Evolutionary conservation across 345 rosid genomes (phyloP).

Genomic region (Corymbia maculata): DNA sequence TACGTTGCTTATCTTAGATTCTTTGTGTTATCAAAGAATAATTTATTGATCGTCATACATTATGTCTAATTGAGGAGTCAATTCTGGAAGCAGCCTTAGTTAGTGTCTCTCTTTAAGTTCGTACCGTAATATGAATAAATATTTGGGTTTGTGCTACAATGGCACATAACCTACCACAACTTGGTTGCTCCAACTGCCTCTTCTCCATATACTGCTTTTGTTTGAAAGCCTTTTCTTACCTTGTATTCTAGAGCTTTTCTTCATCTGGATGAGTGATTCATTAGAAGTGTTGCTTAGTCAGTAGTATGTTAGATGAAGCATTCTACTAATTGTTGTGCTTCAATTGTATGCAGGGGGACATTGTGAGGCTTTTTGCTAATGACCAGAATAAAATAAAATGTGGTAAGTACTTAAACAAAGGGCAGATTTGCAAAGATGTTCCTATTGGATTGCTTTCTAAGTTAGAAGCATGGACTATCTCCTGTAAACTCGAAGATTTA

Average conservation of each 20-base stretch:
- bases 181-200: neutral
- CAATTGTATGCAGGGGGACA: conserved; percentile 49
- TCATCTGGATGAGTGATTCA: neutral
- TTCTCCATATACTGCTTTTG: neutral
- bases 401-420: conserved; percentile 37
- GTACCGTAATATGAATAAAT: neutral
- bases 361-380: conserved; percentile 83
- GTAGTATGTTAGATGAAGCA: neutral
- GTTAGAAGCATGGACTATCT: neutral
- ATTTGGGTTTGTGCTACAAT: neutral
- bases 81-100: neutral
- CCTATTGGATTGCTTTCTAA: neutral
- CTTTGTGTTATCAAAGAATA: neutral
- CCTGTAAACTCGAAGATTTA: neutral
- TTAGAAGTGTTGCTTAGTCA: neutral
- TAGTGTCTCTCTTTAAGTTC: neutral
- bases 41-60: neutral
- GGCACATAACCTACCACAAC: neutral
- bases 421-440: neutral
- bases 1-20: neutral
- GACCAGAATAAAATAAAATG: conserved; percentile 88
- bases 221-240: neutral
- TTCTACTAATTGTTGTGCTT: neutral
- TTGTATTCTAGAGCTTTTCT: neutral
- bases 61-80: neutral